Evolutionary conservation across 2,329 filamentous ascomycete species (phyloP), one percentile per base, ranked within the genome.

Genomic region (Fusarium gaditjirri): DNA sequence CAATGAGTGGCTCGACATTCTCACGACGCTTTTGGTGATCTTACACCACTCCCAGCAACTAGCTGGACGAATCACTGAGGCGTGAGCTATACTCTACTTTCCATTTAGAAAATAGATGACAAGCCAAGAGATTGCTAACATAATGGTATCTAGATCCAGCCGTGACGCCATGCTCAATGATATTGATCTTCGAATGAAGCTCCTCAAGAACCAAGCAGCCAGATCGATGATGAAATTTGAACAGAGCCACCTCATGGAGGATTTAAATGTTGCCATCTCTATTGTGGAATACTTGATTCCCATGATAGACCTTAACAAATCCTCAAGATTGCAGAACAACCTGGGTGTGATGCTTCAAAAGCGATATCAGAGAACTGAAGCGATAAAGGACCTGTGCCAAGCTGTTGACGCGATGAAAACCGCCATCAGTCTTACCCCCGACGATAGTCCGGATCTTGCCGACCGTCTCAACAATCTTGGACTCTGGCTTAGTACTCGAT

Each of bases 11-110:
- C 6, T 35, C 16, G 47, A 19, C 4, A 25, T 50, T 19, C 8
- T 21, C n/a, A 8, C n/a, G 16, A 19, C 31, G n/a, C 31, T 50
- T 50, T 25, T 50, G 17, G 47, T 50, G 6, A 25, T 35, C 2
- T 8, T 35, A 4, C 31, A 35, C 8, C 31, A 35, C 47, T 33
- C 16, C 4, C 47, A 35, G 12, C 31, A 50, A 19, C 17, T 4
- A 21, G 11, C 31, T 7, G 16, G 31, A 25, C 8, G 0, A 19
- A 13, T 6, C 8, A 3, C 4, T 2, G n/a, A 25, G 6, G 6
- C 16, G 47, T 50, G 17, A 35, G n/a, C 21, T 19, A 7, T 17
- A 14, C 13, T n/a, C 21, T 31, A 31, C 21, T n/a, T 29, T 29
- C 2, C 27, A 4, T 1, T 29, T 8, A 47, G 6, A 16, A n/a